Base-by-base conservation (phyloP, 495 filamentous ascomycete genomes). In the Penicillium taxi region DNA sequence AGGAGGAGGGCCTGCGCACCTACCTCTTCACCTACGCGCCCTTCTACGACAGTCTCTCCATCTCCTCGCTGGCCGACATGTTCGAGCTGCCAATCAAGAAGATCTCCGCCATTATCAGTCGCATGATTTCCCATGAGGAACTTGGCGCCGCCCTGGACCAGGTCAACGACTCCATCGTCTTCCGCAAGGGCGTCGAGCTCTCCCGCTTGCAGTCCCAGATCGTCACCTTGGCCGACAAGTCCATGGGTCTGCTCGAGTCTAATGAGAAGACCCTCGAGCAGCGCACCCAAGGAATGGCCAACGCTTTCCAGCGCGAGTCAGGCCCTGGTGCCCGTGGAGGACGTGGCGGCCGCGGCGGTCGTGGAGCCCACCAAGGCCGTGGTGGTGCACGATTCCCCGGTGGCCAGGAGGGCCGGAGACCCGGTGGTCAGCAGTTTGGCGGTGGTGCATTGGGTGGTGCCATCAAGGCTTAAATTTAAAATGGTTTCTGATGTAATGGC, bases 11-110 rank as follows among this genome's bases (percentile, higher is more conserved):
- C 41, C 76, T 99, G 34, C 77, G 93, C 37, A 99, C 91, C 34
- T 99, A 99, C 64, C 85, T 99, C 50, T 96, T 99, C 76, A 99
- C 91, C 35, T 99, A 99, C 63, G 91, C 91, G 26, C 91, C 91
- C 33, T 99, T 90, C 74, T 99, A 99, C 69, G 91, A 96, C 63
- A 99, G 91, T 22, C 77, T 99, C 34, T 80, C 86, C 42, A 71
- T 96, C 54, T 66, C 69, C 42, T 87, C 86, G 2, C 73, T 99
- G 36, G 81, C 86, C 30, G 74, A 69, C 34, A 96, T 99, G 91
- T 99, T 99, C 64, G 90, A 96, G 57, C 81, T 99, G 3, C 70
- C 84, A 21, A 73, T 82, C 46, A 80, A 81, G 63, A 96, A 94
- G 72, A 90, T 94, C 21, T 69, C 81, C 8, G 86, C 91, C n/a